Evolutionary conservation across 495 filamentous ascomycete genomes (phyloP).

Genomic region (Daldinia concentrica): DNA sequence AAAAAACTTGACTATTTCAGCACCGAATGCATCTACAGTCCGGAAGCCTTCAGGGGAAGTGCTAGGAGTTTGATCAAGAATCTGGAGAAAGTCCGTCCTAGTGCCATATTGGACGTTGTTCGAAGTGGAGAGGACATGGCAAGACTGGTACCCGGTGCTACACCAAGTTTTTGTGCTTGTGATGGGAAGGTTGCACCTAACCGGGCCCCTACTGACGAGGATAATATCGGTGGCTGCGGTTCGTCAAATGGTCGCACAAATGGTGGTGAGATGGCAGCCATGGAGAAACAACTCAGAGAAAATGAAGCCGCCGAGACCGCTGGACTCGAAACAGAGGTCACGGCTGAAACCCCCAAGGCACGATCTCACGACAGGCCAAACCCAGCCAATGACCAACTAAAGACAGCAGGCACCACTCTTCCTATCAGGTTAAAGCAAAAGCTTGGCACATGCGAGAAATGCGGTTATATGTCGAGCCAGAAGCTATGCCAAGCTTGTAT

Average conservation of each 20-base stretch:
- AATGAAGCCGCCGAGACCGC: constrained; percentile 67
- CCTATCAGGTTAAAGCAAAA: constrained; percentile 63
- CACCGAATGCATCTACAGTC: constrained; percentile 98
- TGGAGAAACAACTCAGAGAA: constrained; percentile 80
- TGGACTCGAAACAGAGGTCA: constrained; percentile 77
- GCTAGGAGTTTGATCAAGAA: constrained; percentile 93
- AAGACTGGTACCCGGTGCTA: constrained; percentile 74
- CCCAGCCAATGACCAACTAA: constrained; percentile 31
- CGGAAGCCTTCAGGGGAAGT: constrained; percentile 95
- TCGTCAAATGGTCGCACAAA: constrained; percentile 73
- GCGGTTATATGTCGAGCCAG: constrained; percentile 96
- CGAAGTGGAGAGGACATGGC: constrained; percentile 97
- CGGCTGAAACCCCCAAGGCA: constrained; percentile 46
- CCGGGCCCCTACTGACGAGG: constrained; percentile 60
- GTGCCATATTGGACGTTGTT: constrained; percentile 93
- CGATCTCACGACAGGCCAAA: constrained; percentile 32
- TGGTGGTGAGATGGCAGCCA: constrained; percentile 89
- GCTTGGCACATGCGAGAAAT: constrained; percentile 84
- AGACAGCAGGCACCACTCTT: constrained; percentile 36
- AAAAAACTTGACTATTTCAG: constrained; percentile 97
- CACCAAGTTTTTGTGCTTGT: constrained; percentile 49
- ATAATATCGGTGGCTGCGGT: constrained; percentile 76
- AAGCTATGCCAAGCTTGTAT: constrained; percentile 94
- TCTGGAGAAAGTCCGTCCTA: constrained; percentile 89
- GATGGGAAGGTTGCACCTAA: constrained; percentile 42